A percentile compares a stretch with the other conserved stretches of the same genome.
phyloP scores from a whole-genome alignment of 805 yeast species.

The Yarrowia deformans region DNA sequence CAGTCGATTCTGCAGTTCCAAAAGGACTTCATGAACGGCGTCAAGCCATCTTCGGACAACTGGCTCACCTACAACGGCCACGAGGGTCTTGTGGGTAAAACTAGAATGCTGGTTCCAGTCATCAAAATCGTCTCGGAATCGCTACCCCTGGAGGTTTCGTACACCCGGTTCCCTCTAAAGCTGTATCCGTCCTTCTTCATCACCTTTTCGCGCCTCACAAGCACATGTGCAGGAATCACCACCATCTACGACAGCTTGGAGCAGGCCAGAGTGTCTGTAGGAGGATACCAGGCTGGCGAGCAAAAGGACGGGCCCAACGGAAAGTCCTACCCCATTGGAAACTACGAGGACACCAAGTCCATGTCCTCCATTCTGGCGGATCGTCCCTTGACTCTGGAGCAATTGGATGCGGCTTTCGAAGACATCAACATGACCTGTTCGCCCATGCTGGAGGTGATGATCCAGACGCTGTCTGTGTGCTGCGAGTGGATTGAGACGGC shows the following conservation, averaged over 20 bases:
- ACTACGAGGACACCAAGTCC: slow-evolving; percentile 8
- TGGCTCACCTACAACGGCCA: slow-evolving; percentile 8
- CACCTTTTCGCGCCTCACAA: slow-evolving; percentile 17
- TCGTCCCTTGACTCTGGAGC: neutral
- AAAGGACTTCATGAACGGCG: slow-evolving; percentile 36
- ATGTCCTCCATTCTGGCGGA: slow-evolving; percentile 16
- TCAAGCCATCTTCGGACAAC: slow-evolving; percentile 41
- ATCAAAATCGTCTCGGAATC: slow-evolving; percentile 7
- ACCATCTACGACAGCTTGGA: slow-evolving; percentile 24
- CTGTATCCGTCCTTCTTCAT: slow-evolving; percentile 17
- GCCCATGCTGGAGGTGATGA: neutral
- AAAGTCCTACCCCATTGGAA: neutral
- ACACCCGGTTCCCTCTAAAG: slow-evolving; percentile 14
- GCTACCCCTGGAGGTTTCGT: slow-evolving; percentile 10
- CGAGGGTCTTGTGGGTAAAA: slow-evolving; percentile 2
- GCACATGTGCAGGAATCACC: slow-evolving; percentile 24
- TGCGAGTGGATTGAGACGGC: slow-evolving; percentile 26
- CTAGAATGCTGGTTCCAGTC: slow-evolving; percentile 10
- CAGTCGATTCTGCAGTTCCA: slow-evolving; percentile 32
- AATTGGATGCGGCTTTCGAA: slow-evolving; percentile 4
- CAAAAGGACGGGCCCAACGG: slow-evolving; percentile 6
- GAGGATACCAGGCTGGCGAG: neutral
- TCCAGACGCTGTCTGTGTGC: neutral
- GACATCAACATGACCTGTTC: slow-evolving; percentile 15
- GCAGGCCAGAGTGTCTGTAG: slow-evolving; percentile 1